Conservation (phyloP, 768 basidiomycete species). For the Suillus lakei region DNA sequence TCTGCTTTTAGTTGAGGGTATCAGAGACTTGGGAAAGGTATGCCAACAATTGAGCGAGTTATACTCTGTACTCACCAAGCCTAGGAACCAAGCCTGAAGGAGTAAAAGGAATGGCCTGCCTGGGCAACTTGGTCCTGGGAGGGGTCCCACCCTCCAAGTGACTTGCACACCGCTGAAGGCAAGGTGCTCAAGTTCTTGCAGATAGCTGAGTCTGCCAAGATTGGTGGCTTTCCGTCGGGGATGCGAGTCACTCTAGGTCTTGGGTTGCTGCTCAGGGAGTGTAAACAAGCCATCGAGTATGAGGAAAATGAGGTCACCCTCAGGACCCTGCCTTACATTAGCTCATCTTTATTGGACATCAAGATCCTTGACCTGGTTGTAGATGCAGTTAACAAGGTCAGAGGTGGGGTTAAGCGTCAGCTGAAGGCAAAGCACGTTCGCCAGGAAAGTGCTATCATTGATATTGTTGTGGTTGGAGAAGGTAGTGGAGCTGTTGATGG, state of each 20-base stretch:
- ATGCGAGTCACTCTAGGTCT: background rate
- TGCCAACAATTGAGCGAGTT: background rate
- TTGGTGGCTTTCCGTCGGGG: background rate
- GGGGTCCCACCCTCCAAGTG: background rate
- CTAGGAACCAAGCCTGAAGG: background rate
- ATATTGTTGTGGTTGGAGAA: too few relatives aligned
- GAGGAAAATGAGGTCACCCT: background rate
- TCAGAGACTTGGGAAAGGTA: background rate
- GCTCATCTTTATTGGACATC: background rate
- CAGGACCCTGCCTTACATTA: background rate
- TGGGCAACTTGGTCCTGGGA: background rate
- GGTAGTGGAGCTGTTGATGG: too few relatives aligned
- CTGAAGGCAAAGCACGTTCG: background rate
- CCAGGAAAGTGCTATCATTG: background rate
- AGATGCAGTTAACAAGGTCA: background rate
- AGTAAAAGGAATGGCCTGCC: background rate
- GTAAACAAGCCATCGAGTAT: background rate
- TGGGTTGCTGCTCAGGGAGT: background rate
- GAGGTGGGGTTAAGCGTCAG: background rate
- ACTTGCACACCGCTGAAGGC: background rate
- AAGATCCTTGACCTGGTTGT: background rate
- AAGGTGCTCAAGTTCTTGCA: background rate
- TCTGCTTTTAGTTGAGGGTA: background rate
- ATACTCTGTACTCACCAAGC: background rate
- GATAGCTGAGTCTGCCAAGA: background rate